A percentile compares a stretch with the other conserved stretches of the same genome.
Conservation (phyloP, 2,329 filamentous ascomycete genomes). For the Scedosporium apiospermum region DNA sequence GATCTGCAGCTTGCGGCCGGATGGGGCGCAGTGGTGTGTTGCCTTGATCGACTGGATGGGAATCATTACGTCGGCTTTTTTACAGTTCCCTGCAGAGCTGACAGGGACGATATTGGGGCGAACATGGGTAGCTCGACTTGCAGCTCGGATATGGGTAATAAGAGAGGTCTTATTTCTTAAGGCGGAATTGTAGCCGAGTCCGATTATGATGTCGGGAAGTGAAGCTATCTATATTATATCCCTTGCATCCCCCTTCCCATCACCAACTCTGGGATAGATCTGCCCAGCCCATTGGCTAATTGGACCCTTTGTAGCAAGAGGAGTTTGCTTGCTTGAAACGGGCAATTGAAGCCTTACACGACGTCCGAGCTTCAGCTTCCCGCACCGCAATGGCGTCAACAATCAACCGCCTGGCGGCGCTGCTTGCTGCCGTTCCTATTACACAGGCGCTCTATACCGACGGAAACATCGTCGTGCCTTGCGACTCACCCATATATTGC, state of each 20-base stretch:
- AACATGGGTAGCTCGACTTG: neutral
- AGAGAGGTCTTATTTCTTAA: neutral
- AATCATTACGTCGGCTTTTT: neutral
- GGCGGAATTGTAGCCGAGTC: neutral
- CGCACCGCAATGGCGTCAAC: neutral
- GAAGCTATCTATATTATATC: neutral
- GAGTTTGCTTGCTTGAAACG: neutral
- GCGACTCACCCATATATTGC: slow-evolving; percentile 60
- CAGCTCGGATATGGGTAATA: neutral
- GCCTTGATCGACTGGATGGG: neutral
- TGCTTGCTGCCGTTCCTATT: slow-evolving; percentile 16
- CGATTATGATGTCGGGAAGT: neutral
- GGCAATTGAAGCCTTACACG: neutral
- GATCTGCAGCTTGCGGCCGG: neutral
- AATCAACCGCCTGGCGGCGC: neutral
- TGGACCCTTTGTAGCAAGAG: neutral
- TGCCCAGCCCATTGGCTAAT: neutral
- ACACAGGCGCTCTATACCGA: slow-evolving; percentile 45
- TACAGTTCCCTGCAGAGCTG: neutral
- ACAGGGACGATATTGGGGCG: neutral
- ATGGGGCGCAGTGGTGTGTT: neutral
- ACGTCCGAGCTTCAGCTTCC: neutral
- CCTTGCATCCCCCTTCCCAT: neutral
- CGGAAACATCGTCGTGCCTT: slow-evolving; percentile 52
- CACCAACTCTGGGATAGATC: neutral